Evolutionary conservation across 352 stramenopile species (phyloP), one percentile per base, ranked within the genome.

Genomic region (Thalassiosira oceanica): DNA sequence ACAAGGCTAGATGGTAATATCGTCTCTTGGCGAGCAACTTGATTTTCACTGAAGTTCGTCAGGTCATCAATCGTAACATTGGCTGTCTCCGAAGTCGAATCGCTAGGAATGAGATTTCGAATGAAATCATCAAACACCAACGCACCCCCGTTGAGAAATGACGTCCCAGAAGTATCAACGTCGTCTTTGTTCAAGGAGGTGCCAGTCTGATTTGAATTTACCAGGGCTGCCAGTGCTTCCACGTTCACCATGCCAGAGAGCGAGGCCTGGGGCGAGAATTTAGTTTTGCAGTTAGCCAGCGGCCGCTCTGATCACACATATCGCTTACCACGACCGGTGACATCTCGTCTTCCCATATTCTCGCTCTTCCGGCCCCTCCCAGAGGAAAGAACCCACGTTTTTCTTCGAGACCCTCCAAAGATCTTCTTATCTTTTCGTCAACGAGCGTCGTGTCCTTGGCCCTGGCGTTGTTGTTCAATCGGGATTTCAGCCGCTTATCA

Each of bases 181-280:
- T 53, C 55, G 16, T 72, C 48, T 11, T 71, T 37, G 31, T 37
- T n/a, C 7, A n/a, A 8, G 31, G 31, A 8, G 31, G 31, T 37
- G 7, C 7, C n/a, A 31, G 50, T 66, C 39, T 76, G 62, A 26
- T 63, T 68, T 16, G 63, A 44, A 18, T 43, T 58, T n/a, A 57
- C 61, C 33, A 80, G 37, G 31, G 31, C n/a, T n/a, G n/a, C 31
- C 36, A 82, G 57, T 18, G 72, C 66, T 41, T 78, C 72, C 0
- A 82, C 50, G 36, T 82, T 78, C 5, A 78, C 44, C 65, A 82
- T 76, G 11, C 64, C 66, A 15, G 49, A 65, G 7, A 82, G 8
- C 31, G 8, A 8, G 7, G 31, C 31, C 7, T n/a, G n/a, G n/a
- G n/a, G n/a, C n/a, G n/a, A n/a, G n/a, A n/a, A n/a, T n/a, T n/a